Base-by-base conservation (phyloP, 768 basidiomycete species). In the Mycena chlorophos region DNA sequence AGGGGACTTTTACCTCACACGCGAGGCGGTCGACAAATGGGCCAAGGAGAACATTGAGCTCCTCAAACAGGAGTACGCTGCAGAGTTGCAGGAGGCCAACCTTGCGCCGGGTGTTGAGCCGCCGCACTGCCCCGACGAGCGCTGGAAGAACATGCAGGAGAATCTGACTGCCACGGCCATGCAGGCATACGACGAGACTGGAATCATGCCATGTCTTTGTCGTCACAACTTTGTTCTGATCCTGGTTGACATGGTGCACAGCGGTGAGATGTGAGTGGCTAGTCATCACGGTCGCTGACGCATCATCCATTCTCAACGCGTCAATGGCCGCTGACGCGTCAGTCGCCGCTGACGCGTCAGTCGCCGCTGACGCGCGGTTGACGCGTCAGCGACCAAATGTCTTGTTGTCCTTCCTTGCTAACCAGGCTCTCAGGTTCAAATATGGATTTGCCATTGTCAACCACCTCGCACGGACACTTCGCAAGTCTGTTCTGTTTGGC, bases 171-270 rank as follows among this genome's bases (percentile, higher is more conserved):
- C n/a, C 13, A 63, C 55, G 22, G 69, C 69, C 66, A 75, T 68
- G 72, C 59, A 56, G 3, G 59, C 74, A 5, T 78, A 72, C 43
- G 55, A 69, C 1, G 71, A 76, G 64, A 67, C 71, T 0, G 73
- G 76, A 0, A 62, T 75, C n/a, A 78, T 78, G 55, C 67, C 71
- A 0, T 47, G 58, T 54, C 65, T 65, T 8, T 76, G 73, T 55
- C 56, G 64, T 1, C 72, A 75, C 66, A 70, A 72, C 1, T 62
- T 72, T 0, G 55, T 57, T 0, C n/a, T n/a, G n/a, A n/a, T n/a
- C n/a, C n/a, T n/a, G n/a, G n/a, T n/a, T n/a, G 75, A 76, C 48
- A 73, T 75, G 71, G 51, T 73, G 12, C 46, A 45, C 4, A 72
- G 69, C 50, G 71, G 74, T 5, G 70, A 76, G 53, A 54, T 74